Evolutionary conservation across 2,329 filamentous ascomycete genomes (phyloP).

Genomic region (Thielaviopsis euricoi): DNA sequence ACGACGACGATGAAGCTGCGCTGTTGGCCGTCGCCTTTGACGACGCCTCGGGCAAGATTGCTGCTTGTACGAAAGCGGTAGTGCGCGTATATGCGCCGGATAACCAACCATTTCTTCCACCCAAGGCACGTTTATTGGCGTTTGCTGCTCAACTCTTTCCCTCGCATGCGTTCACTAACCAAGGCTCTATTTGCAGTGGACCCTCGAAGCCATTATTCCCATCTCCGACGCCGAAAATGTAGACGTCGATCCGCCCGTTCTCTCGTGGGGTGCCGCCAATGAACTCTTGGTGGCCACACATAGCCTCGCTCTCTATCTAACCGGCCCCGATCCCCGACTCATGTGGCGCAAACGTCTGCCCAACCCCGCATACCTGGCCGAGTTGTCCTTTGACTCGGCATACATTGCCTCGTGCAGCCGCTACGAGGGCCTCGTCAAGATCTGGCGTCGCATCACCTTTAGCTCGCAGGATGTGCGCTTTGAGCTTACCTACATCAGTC

Average conservation of each 20-base stretch:
- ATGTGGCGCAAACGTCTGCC: conserved; percentile 65
- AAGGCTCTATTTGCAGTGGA: conserved; percentile 34
- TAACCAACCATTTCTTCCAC: conserved; percentile 7
- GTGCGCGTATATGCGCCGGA: conserved; percentile 69
- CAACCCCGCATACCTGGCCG: conserved; percentile 54
- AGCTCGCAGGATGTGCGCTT: conserved; percentile 71
- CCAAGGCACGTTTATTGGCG: conserved; percentile 1
- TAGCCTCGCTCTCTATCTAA: conserved; percentile 51
- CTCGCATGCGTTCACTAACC: background rate
- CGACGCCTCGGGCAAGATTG: conserved; percentile 70
- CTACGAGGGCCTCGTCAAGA: conserved; percentile 72
- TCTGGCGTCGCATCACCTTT: conserved; percentile 81
- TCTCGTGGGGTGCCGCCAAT: conserved; percentile 79
- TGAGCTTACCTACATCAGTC: conserved; percentile 79
- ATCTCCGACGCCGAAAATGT: conserved; percentile 15
- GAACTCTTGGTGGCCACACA: conserved; percentile 68
- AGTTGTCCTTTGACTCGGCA: conserved; percentile 71
- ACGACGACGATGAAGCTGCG: conserved; percentile 55
- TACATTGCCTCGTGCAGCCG: conserved; percentile 69
- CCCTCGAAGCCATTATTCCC: conserved; percentile 44
- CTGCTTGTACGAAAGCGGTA: conserved; percentile 47
- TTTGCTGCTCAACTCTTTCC: background rate
- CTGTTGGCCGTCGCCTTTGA: conserved; percentile 70
- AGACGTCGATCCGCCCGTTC: conserved; percentile 20
- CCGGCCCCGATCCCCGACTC: conserved; percentile 30